Conservation (phyloP, 208 protist genomes). For the Phytomonas sp. region DNA sequence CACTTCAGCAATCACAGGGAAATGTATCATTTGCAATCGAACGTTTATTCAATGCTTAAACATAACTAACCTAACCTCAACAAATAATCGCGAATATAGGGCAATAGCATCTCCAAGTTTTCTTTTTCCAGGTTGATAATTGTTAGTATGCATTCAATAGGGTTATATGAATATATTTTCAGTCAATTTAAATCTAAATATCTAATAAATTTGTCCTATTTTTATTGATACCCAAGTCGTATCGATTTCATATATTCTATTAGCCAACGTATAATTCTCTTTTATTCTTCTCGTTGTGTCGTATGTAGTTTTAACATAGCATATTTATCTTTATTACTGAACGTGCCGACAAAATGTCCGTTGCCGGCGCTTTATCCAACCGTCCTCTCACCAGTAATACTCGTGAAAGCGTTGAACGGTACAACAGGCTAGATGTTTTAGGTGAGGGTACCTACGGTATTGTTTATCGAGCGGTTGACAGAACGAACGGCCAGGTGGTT, state of each 20-base stretch:
- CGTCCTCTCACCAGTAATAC: conserved; percentile 22
- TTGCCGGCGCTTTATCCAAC: conserved; percentile 32
- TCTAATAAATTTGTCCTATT: not conserved
- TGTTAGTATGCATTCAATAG: not conserved
- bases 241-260: conserved; percentile 9
- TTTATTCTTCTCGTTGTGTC: not conserved
- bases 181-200: not conserved
- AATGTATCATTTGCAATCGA: conserved; percentile 88
- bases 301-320: not conserved
- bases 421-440: conserved; percentile 82
- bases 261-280: not conserved
- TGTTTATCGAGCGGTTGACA: conserved; percentile 86
- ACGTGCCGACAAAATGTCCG: conserved; percentile 29
- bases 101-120: not conserved
- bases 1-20: conserved; percentile 79
- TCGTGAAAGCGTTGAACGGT: conserved; percentile 75
- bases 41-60: conserved; percentile 62
- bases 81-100: not conserved
- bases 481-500: conserved; percentile 77
- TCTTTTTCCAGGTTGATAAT: not conserved
- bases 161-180: not conserved
- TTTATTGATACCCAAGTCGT: conserved; percentile 9
- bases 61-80: not conserved
- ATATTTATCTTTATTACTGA: conserved; percentile 5
- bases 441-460: conserved; percentile 92